Conservation (phyloP, 192 early-diverging fungal species). For the Backusella macrospora region DNA sequence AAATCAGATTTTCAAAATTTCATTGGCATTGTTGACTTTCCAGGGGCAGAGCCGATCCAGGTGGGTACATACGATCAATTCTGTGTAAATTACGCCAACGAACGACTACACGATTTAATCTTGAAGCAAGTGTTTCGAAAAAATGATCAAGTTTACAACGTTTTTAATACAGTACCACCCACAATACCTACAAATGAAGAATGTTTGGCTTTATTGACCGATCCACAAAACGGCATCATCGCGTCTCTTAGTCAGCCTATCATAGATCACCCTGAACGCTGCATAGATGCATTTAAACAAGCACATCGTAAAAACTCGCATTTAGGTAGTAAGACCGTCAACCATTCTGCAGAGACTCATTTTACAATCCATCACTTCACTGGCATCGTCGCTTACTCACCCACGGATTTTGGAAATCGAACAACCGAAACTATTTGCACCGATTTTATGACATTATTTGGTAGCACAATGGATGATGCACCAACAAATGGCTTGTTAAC, state of each 20-base stretch:
- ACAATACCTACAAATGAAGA: slow-evolving; percentile 59
- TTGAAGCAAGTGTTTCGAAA: slow-evolving; percentile 71
- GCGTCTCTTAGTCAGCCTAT: slow-evolving; percentile 43
- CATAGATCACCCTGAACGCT: slow-evolving; percentile 55
- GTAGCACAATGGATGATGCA: slow-evolving; percentile 45
- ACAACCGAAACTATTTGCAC: slow-evolving; percentile 80
- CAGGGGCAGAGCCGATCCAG: slow-evolving; percentile 68
- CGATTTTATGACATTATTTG: slow-evolving; percentile 86
- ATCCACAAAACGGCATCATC: slow-evolving; percentile 70
- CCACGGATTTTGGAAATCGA: slow-evolving; percentile 66
- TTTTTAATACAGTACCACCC: slow-evolving; percentile 55
- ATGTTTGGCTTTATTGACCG: slow-evolving; percentile 72
- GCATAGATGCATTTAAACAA: slow-evolving; percentile 55
- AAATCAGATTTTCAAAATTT: slow-evolving; percentile 65
- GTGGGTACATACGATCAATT: slow-evolving; percentile 68
- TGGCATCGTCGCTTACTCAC: slow-evolving; percentile 64
- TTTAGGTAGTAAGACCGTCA: slow-evolving; percentile 30
- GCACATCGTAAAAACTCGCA: slow-evolving; percentile 40
- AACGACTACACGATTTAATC: slow-evolving; percentile 79
- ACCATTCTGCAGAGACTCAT: slow-evolving; percentile 39
- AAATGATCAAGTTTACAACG: slow-evolving; percentile 59
- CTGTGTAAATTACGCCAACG: slow-evolving; percentile 81
- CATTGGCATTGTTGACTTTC: slow-evolving; percentile 83
- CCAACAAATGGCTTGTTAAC: slow-evolving; percentile 66
- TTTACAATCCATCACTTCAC: slow-evolving; percentile 88